Evolutionary conservation across 1,139 yeast species (phyloP), one percentile per base, ranked within the genome.

Genomic region (Kluyveromyces sp.): DNA sequence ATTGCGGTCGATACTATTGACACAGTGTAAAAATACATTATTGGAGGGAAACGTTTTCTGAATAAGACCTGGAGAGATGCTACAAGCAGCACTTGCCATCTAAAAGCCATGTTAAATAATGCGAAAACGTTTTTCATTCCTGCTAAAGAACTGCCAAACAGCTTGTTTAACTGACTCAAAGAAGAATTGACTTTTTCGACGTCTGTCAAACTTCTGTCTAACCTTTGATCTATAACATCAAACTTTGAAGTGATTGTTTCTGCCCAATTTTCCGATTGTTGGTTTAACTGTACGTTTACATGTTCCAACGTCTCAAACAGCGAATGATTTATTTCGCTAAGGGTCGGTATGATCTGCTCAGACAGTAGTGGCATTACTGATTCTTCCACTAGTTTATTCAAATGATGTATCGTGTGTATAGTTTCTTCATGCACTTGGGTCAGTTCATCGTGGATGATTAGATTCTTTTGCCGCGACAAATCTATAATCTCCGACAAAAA

Each of bases 291-390:
- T 3, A 8, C 20, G 13, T 40, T 39, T n/a, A 38, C 25, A 1
- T 11, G 26, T 22, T 36, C 29, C 17, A 46, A 25, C 9, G 31
- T 38, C 9, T 26, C 28, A 3, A 34, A 7, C 11, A 46, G 18
- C 3, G 22, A 19, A 11, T 13, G 32, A 1, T 43, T 32, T 7
- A 42, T 31, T 12, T 39, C 39, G 2, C 40, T 31, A 2, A 46
- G 22, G 3, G 33, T 36, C 4, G 47, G 46, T 15, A 25, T 16
- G 18, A 46, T 32, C 12, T 42, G 46, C 11, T 46, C 49, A n/a
- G 37, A 28, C 6, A 46, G 13, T 6, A 35, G 2, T 7, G 49
- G 49, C 3, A 44, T 37, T 18, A 46, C 37, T 3, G 47, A 42
- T 20, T 39, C 33, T n/a, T 37, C 37, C n/a, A 46, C 36, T 6